Evolutionary conservation across 2,329 filamentous ascomycete species (phyloP).

Genomic region (Ophiocordyceps sinensis): DNA sequence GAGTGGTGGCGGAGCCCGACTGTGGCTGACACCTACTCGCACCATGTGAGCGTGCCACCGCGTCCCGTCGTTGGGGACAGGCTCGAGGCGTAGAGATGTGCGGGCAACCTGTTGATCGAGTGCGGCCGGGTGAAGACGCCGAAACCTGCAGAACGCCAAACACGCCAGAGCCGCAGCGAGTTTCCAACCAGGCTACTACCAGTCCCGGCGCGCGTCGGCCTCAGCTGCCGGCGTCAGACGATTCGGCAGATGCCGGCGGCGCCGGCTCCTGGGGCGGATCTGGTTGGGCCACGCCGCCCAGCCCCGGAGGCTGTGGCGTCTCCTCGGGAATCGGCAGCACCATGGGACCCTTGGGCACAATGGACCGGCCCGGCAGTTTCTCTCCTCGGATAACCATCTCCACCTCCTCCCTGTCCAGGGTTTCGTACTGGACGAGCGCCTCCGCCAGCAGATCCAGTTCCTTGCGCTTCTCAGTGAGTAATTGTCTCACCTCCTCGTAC

Average conservation of each 20-base stretch:
- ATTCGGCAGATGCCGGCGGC: conserved; percentile 17
- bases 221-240: conserved; percentile 12
- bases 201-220: neutral
- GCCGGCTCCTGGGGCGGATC: conserved; percentile 16
- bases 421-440: conserved; percentile 89
- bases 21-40: too few relatives aligned
- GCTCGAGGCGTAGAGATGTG: too few relatives aligned
- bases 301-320: conserved; percentile 18
- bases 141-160: too few relatives aligned
- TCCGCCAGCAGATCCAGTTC: conserved; percentile 81
- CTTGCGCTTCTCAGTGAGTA: conserved; percentile 61
- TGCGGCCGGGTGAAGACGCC: too few relatives aligned
- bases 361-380: conserved; percentile 51
- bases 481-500: conserved; percentile 54
- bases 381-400: conserved; percentile 81
- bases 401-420: conserved; percentile 76
- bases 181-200: too few relatives aligned
- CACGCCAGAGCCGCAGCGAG: too few relatives aligned
- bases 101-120: too few relatives aligned
- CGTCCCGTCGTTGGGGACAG: too few relatives aligned
- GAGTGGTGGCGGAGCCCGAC: too few relatives aligned
- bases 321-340: conserved; percentile 22
- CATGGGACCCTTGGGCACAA: conserved; percentile 38
- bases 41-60: too few relatives aligned
- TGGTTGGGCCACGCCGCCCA: conserved; percentile 18